These are phyloP conservation scores for Angophora floribunda DNA, from an alignment of 345 rosid species.

Conservation along the genomic window DNA sequence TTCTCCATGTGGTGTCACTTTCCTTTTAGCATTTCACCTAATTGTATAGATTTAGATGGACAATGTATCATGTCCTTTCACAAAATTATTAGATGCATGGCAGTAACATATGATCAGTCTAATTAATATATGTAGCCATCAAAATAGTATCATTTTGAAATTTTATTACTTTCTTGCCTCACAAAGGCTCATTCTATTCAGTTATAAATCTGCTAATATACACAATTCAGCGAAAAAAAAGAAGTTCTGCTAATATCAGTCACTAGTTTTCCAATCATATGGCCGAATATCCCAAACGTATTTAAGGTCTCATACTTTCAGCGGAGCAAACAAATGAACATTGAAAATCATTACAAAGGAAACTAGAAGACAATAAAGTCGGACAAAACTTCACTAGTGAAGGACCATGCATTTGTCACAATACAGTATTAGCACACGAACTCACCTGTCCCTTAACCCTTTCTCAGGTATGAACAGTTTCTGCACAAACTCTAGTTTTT, in stretches of 20 bases:
- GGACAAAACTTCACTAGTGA: neutral
- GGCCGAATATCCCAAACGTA: too few species aligned
- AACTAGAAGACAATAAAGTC: neutral
- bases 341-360: neutral
- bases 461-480: neutral
- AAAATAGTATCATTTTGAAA: too few species aligned
- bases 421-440: too few species aligned
- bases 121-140: too few species aligned
- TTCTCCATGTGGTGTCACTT: fast-evolving
- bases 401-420: neutral
- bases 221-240: fast-evolving
- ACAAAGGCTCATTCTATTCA: neutral
- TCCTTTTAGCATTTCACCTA: too few species aligned
- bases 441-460: fast-evolving
- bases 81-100: too few species aligned
- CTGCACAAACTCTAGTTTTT: neutral
- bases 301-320: neutral
- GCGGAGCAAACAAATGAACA: neutral
- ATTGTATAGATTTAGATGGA: too few species aligned
- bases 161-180: too few species aligned
- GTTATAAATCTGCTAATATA: fast-evolving
- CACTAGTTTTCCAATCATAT: neutral
- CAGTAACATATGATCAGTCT: too few species aligned
- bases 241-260: fast-evolving
- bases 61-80: too few species aligned